These are phyloP conservation scores for Scutellaria baicalensis DNA, from an alignment of 257 asterid species.

Conservation along the genomic window DNA sequence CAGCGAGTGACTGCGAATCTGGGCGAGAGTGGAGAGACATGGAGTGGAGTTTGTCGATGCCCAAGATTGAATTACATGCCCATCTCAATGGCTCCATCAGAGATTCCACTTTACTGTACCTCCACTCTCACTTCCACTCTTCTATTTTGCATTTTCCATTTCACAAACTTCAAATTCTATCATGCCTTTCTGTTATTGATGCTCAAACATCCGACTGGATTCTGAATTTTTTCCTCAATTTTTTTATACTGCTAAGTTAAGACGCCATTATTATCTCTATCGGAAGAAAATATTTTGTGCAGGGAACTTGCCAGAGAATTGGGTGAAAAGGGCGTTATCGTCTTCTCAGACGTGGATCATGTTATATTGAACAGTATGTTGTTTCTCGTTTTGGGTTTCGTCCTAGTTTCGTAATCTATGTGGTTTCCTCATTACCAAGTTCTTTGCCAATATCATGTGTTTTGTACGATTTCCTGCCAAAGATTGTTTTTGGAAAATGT, in stretches of 20 bases:
- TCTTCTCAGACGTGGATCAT: slow-evolving; percentile 64
- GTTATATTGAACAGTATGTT: slow-evolving; percentile 66
- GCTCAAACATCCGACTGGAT: background rate
- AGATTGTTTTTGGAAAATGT: too few relatives aligned
- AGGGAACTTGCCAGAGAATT: slow-evolving; percentile 84
- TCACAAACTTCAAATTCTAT: background rate
- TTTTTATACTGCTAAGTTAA: background rate
- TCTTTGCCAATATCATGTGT: background rate
- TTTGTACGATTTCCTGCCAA: background rate
- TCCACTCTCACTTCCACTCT: background rate
- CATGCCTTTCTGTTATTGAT: background rate
- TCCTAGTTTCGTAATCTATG: background rate
- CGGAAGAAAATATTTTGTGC: slow-evolving; percentile 15
- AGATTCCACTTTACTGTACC: slow-evolving; percentile 73
- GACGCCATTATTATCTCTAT: background rate
- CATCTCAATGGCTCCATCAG: slow-evolving; percentile 94
- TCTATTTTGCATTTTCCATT: background rate
- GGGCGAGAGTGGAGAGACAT: slow-evolving; percentile 18
- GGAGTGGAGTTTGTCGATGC: slow-evolving; percentile 78
- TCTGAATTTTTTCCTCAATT: background rate
- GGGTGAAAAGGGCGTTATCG: slow-evolving; percentile 54
- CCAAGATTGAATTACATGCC: slow-evolving; percentile 83
- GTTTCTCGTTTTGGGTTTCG: background rate
- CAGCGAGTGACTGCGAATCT: background rate
- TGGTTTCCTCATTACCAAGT: background rate